A percentile compares a stretch with the other conserved stretches of the same genome.
phyloP scores from a whole-genome alignment of 768 basidiomycete genomes.

The Boletus bicolor region DNA sequence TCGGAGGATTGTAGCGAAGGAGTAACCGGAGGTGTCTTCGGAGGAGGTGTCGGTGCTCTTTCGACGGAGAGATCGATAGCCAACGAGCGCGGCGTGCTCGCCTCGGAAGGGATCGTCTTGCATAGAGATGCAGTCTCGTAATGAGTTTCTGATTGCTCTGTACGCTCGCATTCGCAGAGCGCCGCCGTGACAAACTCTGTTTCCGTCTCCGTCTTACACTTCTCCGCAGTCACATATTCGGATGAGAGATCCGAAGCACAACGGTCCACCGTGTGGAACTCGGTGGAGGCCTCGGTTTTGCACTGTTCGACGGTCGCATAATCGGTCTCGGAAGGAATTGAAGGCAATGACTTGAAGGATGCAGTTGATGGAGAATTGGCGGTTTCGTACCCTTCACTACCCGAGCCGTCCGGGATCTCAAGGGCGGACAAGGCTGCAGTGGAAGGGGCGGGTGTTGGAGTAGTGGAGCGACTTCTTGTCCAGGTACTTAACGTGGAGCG shows the following conservation, averaged over 20 bases:
- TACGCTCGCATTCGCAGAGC: slow-evolving; percentile 31
- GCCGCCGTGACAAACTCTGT: slow-evolving; percentile 51
- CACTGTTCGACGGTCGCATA: slow-evolving; percentile 43
- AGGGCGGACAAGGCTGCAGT: slow-evolving; percentile 26
- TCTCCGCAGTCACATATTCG: slow-evolving; percentile 50
- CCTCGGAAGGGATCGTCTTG: slow-evolving; percentile 36
- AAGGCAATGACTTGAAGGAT: slow-evolving; percentile 57
- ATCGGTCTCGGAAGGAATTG: slow-evolving; percentile 55
- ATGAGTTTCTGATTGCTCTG: slow-evolving; percentile 41
- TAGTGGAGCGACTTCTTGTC: slow-evolving; percentile 33
- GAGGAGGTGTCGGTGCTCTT: slow-evolving; percentile 23
- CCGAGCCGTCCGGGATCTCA: slow-evolving; percentile 35
- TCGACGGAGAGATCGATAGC: slow-evolving; percentile 30
- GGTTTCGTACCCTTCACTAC: slow-evolving; percentile 51
- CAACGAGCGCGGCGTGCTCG: slow-evolving; percentile 36
- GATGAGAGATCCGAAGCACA: slow-evolving; percentile 42
- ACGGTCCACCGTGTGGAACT: slow-evolving; percentile 48
- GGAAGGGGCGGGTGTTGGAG: slow-evolving; percentile 34
- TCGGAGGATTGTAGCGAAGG: slow-evolving; percentile 28
- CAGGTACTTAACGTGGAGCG: slow-evolving; percentile 33
- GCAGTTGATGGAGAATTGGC: slow-evolving; percentile 42
- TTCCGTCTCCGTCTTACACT: slow-evolving; percentile 40
- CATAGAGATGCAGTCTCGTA: slow-evolving; percentile 50
- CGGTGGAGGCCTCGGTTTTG: slow-evolving; percentile 39
- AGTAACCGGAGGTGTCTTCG: slow-evolving; percentile 28